Conservation (phyloP, 2,329 filamentous ascomycete species). For the Grosmannia serpens region DNA sequence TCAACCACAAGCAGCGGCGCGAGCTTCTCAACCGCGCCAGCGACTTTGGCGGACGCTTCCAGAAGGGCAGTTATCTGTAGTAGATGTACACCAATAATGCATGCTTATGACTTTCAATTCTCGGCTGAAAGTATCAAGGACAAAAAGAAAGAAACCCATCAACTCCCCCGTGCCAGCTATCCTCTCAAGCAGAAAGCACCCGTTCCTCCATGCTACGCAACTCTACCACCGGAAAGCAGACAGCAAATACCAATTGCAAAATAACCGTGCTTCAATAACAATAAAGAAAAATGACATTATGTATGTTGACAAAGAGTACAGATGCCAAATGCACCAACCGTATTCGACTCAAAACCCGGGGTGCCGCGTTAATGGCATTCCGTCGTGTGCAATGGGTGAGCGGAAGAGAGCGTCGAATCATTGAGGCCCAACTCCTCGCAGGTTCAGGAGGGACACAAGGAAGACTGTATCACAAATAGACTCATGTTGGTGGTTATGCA, state of each 20-base stretch:
- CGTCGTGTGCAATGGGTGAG: no score
- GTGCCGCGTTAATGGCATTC: background rate
- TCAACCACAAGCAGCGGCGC: conserved; percentile 61
- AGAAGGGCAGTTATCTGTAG: conserved; percentile 56
- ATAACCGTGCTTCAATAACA: conserved; percentile 1
- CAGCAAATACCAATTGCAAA: background rate
- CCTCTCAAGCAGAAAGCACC: background rate
- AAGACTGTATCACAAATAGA: background rate
- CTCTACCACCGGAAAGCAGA: background rate
- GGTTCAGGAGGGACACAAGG: background rate
- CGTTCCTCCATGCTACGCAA: conserved; percentile 1
- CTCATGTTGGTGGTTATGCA: background rate
- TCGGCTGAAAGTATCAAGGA: background rate
- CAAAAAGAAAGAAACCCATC: background rate
- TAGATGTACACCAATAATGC: background rate
- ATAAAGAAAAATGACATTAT: background rate
- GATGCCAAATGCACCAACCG: background rate
- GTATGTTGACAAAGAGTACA: background rate
- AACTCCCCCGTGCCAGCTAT: background rate
- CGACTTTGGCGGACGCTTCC: conserved; percentile 73
- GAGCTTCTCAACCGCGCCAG: conserved; percentile 70
- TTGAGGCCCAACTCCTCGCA: no score
- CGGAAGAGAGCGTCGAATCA: no score
- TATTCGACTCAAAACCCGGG: no score
- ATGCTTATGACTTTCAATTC: background rate